Evolutionary conservation across 2,329 filamentous ascomycete genomes (phyloP).

Genomic region (Colletotrichum incanum): DNA sequence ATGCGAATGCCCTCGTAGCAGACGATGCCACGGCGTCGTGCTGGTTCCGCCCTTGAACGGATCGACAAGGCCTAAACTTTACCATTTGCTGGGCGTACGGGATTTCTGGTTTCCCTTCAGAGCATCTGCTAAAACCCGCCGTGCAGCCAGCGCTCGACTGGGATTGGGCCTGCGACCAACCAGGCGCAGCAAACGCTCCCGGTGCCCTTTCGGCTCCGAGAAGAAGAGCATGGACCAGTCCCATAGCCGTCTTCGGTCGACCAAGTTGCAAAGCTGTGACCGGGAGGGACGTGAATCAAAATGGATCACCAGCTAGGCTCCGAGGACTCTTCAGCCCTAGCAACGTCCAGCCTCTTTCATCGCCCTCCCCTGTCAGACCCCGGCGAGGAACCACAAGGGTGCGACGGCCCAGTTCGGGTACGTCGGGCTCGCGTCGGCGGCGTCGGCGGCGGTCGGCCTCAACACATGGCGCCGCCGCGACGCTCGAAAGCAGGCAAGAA

Average conservation of each 20-base stretch:
- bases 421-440: constrained; percentile 30
- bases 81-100: background rate
- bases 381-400: background rate
- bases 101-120: background rate
- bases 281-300: background rate
- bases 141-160: background rate
- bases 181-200: constrained; percentile 5
- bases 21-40: background rate
- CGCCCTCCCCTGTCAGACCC: background rate
- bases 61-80: constrained; percentile 18
- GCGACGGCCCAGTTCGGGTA: constrained; percentile 15
- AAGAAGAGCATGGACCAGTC: constrained; percentile 1
- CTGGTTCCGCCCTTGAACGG: constrained; percentile 18
- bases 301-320: background rate
- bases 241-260: constrained; percentile 6
- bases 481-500: background rate
- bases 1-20: constrained; percentile 12
- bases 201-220: constrained; percentile 37
- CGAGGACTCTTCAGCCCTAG: constrained; percentile 26
- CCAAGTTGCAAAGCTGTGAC: background rate
- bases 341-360: background rate
- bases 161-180: background rate
- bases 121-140: constrained; percentile 3
- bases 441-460: constrained; percentile 30
- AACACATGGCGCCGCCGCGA: background rate